Base-by-base conservation (phyloP, 2,329 filamentous ascomycete genomes). In the Calonectria henricotiae region DNA sequence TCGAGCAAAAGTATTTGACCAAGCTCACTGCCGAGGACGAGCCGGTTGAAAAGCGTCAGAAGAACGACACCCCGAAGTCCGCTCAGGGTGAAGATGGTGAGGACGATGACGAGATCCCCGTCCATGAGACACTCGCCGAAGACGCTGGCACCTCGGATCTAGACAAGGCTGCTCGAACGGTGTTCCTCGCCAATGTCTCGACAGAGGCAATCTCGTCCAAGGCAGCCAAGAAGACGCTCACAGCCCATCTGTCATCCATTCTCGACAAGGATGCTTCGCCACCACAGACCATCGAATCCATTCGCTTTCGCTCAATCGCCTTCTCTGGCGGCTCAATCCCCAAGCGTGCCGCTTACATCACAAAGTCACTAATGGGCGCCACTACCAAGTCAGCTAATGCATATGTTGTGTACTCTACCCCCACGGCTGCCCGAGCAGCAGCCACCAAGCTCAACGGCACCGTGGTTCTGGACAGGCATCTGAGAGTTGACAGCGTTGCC, bases 381-480 rank as follows among this genome's bases (percentile, higher is more conserved):
- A 99, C 97, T 1, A 96, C 96, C 1, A 94, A 94, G 78, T 97
- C 93, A 72, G 95, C 95, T 69, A 98, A 99, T 80, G 96, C 96
- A 55, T 99, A 99, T 80, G 94, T 89, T 35, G 95, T 99, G 60
- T 98, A 96, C 85, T 92, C 91, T 49, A 94, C 93, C 1, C 83
- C 89, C 1, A 85, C 89, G 9, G 94, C 93, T 3, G 95, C 94
- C 13, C 91, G 94, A 65, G 90, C 92, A 76, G 95, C 95, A 2
- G 90, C 92, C 55, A 86, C 90, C 73, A 89, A 89, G 44, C 89
- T 99, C 46, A 99, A 99, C 77, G 96, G 95, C 60, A 94, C 90
- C 1, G 86, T 94, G 17, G 88, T 98, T 3, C 89, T 99, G 17
- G 93, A 94, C 75, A 92, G 96, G 37, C 96, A 99, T 82, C 85